Evolutionary conservation across 2,329 filamentous ascomycete genomes (phyloP).

Genomic region (Fusarium sp.): DNA sequence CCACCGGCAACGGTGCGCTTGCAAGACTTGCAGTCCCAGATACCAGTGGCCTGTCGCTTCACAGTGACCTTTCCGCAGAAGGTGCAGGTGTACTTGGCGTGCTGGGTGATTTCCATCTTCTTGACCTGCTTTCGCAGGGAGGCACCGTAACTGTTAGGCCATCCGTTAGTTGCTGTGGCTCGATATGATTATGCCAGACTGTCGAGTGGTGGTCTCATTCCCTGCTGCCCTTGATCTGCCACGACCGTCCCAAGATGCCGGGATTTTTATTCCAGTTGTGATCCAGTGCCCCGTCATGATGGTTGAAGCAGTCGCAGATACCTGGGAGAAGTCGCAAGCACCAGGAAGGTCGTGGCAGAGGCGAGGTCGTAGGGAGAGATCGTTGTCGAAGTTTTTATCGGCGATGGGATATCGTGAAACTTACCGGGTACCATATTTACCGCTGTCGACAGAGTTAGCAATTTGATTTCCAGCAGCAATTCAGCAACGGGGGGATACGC

Average conservation of each 20-base stretch:
- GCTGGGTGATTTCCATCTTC: slow-evolving; percentile 99
- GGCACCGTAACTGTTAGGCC: slow-evolving; percentile 83
- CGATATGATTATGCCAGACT: slow-evolving; percentile 6
- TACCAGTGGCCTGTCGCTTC: slow-evolving; percentile 88
- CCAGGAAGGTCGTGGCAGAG: slow-evolving; percentile 24
- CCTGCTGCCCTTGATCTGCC: slow-evolving; percentile 15
- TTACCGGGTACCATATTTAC: slow-evolving; percentile 98
- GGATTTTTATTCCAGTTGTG: not conserved
- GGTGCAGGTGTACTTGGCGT: slow-evolving; percentile 95
- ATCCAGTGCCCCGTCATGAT: slow-evolving; percentile 7
- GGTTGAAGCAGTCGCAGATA: slow-evolving; percentile 6
- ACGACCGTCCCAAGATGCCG: slow-evolving; percentile 4
- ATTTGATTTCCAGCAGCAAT: slow-evolving; percentile 11
- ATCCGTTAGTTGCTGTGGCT: slow-evolving; percentile 41
- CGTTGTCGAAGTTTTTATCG: slow-evolving; percentile 33
- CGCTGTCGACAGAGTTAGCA: slow-evolving; percentile 50
- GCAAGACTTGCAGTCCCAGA: slow-evolving; percentile 97
- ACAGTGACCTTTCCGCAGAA: slow-evolving; percentile 98
- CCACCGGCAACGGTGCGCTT: slow-evolving; percentile 78
- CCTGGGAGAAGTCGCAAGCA: not conserved
- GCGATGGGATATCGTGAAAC: slow-evolving; percentile 46
- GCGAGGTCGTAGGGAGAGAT: slow-evolving; percentile 15
- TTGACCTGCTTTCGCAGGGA: slow-evolving; percentile 96
- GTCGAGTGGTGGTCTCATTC: slow-evolving; percentile 8
- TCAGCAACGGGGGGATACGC: slow-evolving; percentile 43